A percentile compares a stretch with the other conserved stretches of the same genome.
These are phyloP conservation scores for Saccharomycopsis schoenii DNA, from an alignment of 805 yeast species.

Conservation along the genomic window DNA sequence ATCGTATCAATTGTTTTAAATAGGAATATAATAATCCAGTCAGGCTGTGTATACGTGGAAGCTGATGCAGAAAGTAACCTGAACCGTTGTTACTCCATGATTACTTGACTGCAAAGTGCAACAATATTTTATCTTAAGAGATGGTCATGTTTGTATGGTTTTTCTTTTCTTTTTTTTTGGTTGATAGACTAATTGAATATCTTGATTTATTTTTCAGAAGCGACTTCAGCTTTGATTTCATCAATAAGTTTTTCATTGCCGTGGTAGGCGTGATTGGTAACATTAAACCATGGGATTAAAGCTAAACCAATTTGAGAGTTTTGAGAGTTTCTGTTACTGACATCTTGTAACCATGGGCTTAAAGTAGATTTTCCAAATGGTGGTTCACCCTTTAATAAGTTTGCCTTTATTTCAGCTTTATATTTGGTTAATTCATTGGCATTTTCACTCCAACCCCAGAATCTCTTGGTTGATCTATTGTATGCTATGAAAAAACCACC, in stretches of 20 bases:
- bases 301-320: slow-evolving; percentile 52
- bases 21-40: not conserved
- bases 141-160: not conserved
- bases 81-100: not conserved
- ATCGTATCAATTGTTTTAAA: not conserved
- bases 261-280: slow-evolving; percentile 73
- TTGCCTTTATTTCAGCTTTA: slow-evolving; percentile 60
- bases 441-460: slow-evolving; percentile 73
- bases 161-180: not conserved
- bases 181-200: not conserved
- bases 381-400: slow-evolving; percentile 52
- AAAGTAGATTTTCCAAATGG: slow-evolving; percentile 61
- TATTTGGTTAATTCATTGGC: slow-evolving; percentile 60
- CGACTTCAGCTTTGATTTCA: slow-evolving; percentile 32
- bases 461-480: slow-evolving; percentile 55
- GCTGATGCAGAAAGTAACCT: not conserved
- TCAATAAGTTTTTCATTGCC: slow-evolving; percentile 48
- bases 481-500: slow-evolving; percentile 74
- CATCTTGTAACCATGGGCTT: slow-evolving; percentile 60
- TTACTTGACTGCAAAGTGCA: not conserved
- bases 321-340: slow-evolving; percentile 70
- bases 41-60: not conserved
- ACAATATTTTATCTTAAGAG: not conserved
- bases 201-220: not conserved
- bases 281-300: slow-evolving; percentile 73